A percentile compares a stretch with the other conserved stretches of the same genome.
Conservation (phyloP, 495 filamentous ascomycete genomes). For the Cercophora newfieldiana region DNA sequence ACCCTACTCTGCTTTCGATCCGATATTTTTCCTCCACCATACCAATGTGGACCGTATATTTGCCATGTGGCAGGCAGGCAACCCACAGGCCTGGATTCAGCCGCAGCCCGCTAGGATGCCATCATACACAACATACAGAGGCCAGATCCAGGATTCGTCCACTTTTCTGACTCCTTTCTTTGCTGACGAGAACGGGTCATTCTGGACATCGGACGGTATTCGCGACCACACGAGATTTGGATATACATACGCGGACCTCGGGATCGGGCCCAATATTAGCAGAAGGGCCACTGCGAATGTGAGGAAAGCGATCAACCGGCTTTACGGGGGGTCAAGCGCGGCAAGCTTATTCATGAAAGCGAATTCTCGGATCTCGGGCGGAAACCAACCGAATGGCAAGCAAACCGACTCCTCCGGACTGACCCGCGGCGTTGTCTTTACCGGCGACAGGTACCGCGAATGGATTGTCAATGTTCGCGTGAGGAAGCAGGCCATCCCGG, state of each 20-base stretch:
- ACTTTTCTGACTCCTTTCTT: conserved; percentile 52
- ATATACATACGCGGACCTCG: conserved; percentile 64
- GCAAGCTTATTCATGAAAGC: conserved; percentile 34
- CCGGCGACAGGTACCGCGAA: conserved; percentile 45
- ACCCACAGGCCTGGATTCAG: conserved; percentile 58
- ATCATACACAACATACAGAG: conserved; percentile 53
- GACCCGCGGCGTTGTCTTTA: conserved; percentile 24
- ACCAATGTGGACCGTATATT: conserved; percentile 66
- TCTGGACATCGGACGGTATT: conserved; percentile 51
- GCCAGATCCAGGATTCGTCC: conserved; percentile 40
- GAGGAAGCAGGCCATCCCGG: conserved; percentile 54
- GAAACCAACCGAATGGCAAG: neutral
- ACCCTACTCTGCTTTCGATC: conserved; percentile 70
- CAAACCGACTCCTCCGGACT: neutral
- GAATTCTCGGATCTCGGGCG: conserved; percentile 3
- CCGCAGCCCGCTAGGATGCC: conserved; percentile 45
- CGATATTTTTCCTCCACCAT: conserved; percentile 71
- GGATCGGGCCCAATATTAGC: conserved; percentile 16
- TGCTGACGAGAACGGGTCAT: conserved; percentile 40
- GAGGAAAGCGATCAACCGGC: conserved; percentile 50
- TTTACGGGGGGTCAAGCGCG: conserved; percentile 52
- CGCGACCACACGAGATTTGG: conserved; percentile 49
- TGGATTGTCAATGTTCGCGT: conserved; percentile 64
- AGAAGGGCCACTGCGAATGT: conserved; percentile 36
- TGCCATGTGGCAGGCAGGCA: conserved; percentile 70